Evolutionary conservation across 2,329 filamentous ascomycete genomes (phyloP).

Genomic region (Ceratocystis huliohia): DNA sequence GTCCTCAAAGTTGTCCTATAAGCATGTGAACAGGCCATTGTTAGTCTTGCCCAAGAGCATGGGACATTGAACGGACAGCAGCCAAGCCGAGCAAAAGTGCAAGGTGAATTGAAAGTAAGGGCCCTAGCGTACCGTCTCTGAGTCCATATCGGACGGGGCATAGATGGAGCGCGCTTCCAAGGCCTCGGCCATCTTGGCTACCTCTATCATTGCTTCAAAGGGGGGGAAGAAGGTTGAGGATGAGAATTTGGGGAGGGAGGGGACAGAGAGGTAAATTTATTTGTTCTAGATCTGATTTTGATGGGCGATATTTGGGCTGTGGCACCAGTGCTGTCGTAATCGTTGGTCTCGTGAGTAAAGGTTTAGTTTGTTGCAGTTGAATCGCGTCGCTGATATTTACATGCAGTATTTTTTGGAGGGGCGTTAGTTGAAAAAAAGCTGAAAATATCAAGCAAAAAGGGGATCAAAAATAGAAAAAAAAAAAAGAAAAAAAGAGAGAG

Average conservation of each 20-base stretch:
- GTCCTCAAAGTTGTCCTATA: slow-evolving; percentile 71
- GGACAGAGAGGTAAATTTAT: no score
- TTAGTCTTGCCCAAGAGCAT: slow-evolving; percentile 10
- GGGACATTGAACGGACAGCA: not conserved
- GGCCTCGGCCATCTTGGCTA: slow-evolving; percentile 14
- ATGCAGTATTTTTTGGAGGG: not conserved
- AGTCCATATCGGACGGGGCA: slow-evolving; percentile 18
- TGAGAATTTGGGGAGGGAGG: not conserved
- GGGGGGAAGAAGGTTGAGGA: no score
- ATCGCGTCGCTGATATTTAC: slow-evolving; percentile 9
- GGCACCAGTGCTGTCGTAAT: not conserved
- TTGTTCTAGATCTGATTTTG: no score
- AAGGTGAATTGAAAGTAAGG: not conserved
- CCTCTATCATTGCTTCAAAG: slow-evolving; percentile 12
- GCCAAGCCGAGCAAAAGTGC: not conserved
- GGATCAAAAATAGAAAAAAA: not conserved
- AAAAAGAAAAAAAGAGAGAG: not conserved
- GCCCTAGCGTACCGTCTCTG: slow-evolving; percentile 11
- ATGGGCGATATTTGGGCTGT: not conserved
- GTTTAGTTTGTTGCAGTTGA: not conserved
- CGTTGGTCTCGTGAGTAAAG: slow-evolving; percentile 13
- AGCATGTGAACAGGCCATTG: not conserved
- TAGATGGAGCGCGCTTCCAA: slow-evolving; percentile 15
- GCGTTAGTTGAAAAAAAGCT: not conserved
- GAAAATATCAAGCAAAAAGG: slow-evolving; percentile 11